Evolutionary conservation across 2,329 filamentous ascomycete genomes (phyloP).

Genomic region (Cladophialophora bantiana): DNA sequence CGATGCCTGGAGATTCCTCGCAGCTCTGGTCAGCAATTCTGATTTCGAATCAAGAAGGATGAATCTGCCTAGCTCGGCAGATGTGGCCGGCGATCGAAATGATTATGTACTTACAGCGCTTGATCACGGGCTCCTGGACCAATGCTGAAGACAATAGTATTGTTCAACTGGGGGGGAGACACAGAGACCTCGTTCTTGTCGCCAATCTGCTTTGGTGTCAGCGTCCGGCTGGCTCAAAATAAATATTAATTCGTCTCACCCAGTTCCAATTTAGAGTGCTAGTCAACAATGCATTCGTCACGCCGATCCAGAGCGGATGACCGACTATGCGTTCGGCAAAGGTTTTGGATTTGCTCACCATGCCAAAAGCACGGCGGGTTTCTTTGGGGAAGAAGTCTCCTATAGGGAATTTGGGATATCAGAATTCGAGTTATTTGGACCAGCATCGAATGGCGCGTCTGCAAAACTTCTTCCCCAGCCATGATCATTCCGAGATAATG

Average conservation of each 20-base stretch:
- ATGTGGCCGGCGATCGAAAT: not conserved
- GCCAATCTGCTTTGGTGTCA: slow-evolving; percentile 24
- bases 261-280: slow-evolving; percentile 21
- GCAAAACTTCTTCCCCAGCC: not conserved
- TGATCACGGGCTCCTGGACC: slow-evolving; percentile 46
- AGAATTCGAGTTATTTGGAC: not conserved
- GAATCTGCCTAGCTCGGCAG: not conserved
- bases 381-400: slow-evolving; percentile 41
- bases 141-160: slow-evolving; percentile 49
- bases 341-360: slow-evolving; percentile 37
- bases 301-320: slow-evolving; percentile 38
- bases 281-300: slow-evolving; percentile 32
- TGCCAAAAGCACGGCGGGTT: slow-evolving; percentile 41
- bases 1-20: slow-evolving; percentile 22
- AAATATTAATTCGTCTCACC: slow-evolving; percentile 8
- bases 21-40: not conserved
- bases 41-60: not conserved
- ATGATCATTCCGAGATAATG: not conserved
- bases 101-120: slow-evolving; percentile 33
- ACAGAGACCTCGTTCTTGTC: slow-evolving; percentile 34
- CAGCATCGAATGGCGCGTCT: not conserved
- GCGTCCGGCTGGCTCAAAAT: no score
- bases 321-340: slow-evolving; percentile 36
- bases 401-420: not conserved
- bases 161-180: slow-evolving; percentile 42